phyloP scores from a whole-genome alignment of 257 asterid species.

The Nicotiana attenuata region DNA sequence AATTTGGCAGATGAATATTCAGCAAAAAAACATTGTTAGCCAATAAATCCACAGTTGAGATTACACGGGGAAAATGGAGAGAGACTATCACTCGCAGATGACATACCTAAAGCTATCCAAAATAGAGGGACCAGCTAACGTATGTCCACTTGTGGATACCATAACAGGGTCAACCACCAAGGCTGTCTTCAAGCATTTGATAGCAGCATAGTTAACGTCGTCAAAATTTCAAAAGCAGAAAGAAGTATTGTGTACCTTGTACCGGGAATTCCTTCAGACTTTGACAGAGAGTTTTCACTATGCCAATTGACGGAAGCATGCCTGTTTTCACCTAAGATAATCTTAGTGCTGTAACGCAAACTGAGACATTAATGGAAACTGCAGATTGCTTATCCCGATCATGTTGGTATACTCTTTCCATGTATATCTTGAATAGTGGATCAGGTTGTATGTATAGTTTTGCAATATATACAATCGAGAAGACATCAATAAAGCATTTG shows the following conservation, averaged over 20 bases:
- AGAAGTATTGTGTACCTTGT: conserved; percentile 40
- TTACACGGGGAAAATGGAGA: background rate
- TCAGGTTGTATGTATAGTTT: background rate
- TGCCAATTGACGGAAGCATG: conserved; percentile 85
- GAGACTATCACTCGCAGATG: background rate
- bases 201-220: background rate
- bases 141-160: conserved; percentile 94
- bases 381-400: background rate
- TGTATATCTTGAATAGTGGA: background rate
- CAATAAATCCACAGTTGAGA: background rate
- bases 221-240: background rate
- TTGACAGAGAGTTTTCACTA: conserved; percentile 60
- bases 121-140: conserved; percentile 65
- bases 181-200: conserved; percentile 57
- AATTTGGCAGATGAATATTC: background rate
- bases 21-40: background rate
- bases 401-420: background rate
- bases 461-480: background rate
- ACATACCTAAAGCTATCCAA: conserved; percentile 61
- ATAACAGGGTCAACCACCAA: conserved; percentile 98
- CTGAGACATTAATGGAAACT: background rate
- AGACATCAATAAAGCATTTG: background rate
- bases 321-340: conserved; percentile 88
- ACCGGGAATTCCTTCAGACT: conserved; percentile 67
- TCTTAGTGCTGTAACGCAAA: conserved; percentile 20